Percentiles rank a stretch among this genome's conserved stretches.
phyloP scores from a whole-genome alignment of 2,329 filamentous ascomycete species.

The Trichophyton rubrum region DNA sequence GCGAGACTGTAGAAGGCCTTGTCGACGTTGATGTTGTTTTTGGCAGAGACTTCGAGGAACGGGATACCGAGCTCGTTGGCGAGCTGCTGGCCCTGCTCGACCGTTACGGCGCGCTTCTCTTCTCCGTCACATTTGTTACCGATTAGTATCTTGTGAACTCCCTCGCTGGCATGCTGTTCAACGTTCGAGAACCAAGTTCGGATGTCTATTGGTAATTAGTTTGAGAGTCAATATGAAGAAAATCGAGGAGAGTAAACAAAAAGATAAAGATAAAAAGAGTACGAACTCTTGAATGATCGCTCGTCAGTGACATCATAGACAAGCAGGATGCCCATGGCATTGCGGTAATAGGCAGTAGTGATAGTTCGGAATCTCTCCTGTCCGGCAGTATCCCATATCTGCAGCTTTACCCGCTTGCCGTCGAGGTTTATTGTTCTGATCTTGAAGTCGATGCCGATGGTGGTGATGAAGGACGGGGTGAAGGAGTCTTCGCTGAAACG shows the following conservation, averaged over 20 bases:
- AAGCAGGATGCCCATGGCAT: slow-evolving; percentile 93
- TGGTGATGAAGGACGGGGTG: slow-evolving; percentile 95
- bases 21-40: slow-evolving; percentile 99
- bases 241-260: not conserved
- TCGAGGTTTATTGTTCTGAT: slow-evolving; percentile 98
- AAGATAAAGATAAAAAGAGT: slow-evolving; percentile 14
- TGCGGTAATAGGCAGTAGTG: slow-evolving; percentile 95
- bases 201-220: slow-evolving; percentile 54
- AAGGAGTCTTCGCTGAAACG: slow-evolving; percentile 97
- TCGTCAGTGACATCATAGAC: slow-evolving; percentile 98
- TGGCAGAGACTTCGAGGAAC: slow-evolving; percentile 96
- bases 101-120: slow-evolving; percentile 90
- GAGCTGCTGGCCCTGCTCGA: slow-evolving; percentile 81
- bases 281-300: slow-evolving; percentile 84
- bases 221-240: not conserved
- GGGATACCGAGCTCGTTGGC: slow-evolving; percentile 94
- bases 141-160: slow-evolving; percentile 98
- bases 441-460: slow-evolving; percentile 99
- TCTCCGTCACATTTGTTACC: slow-evolving; percentile 99
- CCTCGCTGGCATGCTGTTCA: slow-evolving; percentile 94
- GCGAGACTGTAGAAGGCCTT: slow-evolving; percentile 95
- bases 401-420: slow-evolving; percentile 95
- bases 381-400: slow-evolving; percentile 98
- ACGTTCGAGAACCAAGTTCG: slow-evolving; percentile 99
- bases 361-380: slow-evolving; percentile 98